A percentile compares a stretch with the other conserved stretches of the same genome.
Conservation (phyloP, 2,329 filamentous ascomycete genomes). For the Verticillium nonalfalfae region DNA sequence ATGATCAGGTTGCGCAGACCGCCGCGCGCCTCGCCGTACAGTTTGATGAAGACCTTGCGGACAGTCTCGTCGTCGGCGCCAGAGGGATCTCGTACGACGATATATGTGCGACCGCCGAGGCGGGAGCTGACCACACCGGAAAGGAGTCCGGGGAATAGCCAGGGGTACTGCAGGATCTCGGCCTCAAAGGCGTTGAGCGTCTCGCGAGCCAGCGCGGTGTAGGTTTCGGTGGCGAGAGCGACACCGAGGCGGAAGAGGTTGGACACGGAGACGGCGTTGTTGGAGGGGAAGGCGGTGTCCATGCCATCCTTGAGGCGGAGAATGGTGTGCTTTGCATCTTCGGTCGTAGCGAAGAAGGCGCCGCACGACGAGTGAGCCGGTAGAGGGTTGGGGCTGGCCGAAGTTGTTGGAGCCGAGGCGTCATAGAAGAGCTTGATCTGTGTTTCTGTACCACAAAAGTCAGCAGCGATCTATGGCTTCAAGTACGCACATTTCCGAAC, state of each 20-base stretch:
- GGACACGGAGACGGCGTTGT: conserved; percentile 78
- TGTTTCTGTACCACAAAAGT: conserved; percentile 39
- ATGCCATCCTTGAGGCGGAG: conserved; percentile 92
- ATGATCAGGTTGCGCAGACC: conserved; percentile 19
- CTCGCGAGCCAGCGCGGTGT: conserved; percentile 59
- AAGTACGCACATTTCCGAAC: conserved; percentile 11
- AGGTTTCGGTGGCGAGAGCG: conserved; percentile 60
- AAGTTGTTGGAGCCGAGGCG: conserved; percentile 30
- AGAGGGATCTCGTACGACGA: conserved; percentile 13
- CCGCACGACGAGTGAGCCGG: conserved; percentile 33
- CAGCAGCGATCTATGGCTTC: conserved; percentile 8
- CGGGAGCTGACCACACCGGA: conserved; percentile 67
- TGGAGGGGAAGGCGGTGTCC: conserved; percentile 84
- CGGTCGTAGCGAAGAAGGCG: conserved; percentile 69
- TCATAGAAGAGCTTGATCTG: conserved; percentile 80
- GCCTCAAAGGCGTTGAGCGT: conserved; percentile 83
- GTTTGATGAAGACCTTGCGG: conserved; percentile 10
- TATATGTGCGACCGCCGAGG: conserved; percentile 52
- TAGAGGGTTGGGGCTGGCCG: conserved; percentile 22
- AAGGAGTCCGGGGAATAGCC: conserved; percentile 80
- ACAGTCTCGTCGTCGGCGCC: conserved; percentile 5
- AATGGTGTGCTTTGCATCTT: conserved; percentile 61
- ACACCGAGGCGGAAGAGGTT: conserved; percentile 79
- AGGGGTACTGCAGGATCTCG: conserved; percentile 88
- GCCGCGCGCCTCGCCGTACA: conserved; percentile 17